Base-by-base conservation (phyloP, 345 rosid species). In the Nasturtium officinale region DNA sequence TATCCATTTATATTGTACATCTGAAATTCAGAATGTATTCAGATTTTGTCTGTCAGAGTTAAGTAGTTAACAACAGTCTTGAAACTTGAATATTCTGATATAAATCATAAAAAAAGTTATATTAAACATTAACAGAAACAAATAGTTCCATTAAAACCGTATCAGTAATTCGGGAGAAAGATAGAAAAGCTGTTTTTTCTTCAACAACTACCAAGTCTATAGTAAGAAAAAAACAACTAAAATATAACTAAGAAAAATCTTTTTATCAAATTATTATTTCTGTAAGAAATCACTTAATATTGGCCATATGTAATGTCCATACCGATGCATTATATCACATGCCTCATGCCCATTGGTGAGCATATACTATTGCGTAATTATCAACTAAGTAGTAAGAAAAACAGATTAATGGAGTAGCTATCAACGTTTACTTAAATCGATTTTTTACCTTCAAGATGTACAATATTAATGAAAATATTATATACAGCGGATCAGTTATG, bases 41-140 rank as follows among this genome's bases (percentile, higher is more conserved):
- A 73, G 67, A 35, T 47, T 57, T 48, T 40, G 28, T 13, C 7
- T 74, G 78, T 60, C 69, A 75, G 69, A 50, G 67, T 67, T 67
- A 52, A 42, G 67, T 63, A 50, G 67, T 67, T 67, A 52, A 42
- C 69, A 15, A 18, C 40, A 59, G 73, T 67, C 78, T 75, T 47
- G 72, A 74, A 66, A 65, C 67, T 61, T 75, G 78, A 57, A 42
- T 60, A 60, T 51, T 33, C 48, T 2, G 21, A 2, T 30, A 33
- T 7, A 16, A 32, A 16, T 57, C 62, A 56, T 56, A 16, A 29
- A 2, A 16, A 29, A 2, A 30, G 15, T 16, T 55, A 2, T 30
- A n/a, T 16, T 15, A 7, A 4, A 30, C 17, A 30, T 16, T 16
- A 56, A 56, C 61, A 16, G 61, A 56, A 30, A 56, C 40, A 7